Percentiles rank a stretch among this genome's conserved stretches.
Evolutionary conservation across 1,139 yeast species (phyloP).

Genomic region (Zygosaccharomyces sapae): DNA sequence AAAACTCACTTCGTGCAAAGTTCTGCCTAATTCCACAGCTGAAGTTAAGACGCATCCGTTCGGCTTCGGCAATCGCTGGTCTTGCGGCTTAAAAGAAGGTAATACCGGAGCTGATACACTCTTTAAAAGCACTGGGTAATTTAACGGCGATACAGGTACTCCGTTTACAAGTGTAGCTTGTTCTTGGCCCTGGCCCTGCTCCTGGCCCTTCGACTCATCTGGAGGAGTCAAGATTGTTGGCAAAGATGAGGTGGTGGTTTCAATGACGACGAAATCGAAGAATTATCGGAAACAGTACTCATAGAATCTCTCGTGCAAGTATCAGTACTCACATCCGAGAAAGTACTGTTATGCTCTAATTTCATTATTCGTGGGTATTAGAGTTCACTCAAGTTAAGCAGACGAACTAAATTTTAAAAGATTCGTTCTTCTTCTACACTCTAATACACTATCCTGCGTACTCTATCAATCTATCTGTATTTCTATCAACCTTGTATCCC

Average conservation of each 20-base stretch:
- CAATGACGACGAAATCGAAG: conserved; percentile 5
- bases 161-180: too few relatives aligned
- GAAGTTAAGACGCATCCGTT: conserved; percentile 20
- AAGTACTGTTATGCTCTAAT: conserved; percentile 5
- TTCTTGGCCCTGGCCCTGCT: too few relatives aligned
- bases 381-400: too few relatives aligned
- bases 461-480: too few relatives aligned
- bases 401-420: too few relatives aligned
- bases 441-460: too few relatives aligned
- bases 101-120: conserved; percentile 20
- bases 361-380: background rate
- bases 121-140: conserved; percentile 14
- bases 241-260: conserved; percentile 4
- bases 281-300: conserved; percentile 5
- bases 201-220: background rate
- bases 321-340: conserved; percentile 6
- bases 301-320: conserved; percentile 5
- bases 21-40: conserved; percentile 23
- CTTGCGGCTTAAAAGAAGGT: conserved; percentile 26
- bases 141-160: conserved; percentile 1
- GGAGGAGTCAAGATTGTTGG: conserved; percentile 5
- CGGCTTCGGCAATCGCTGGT: conserved; percentile 26
- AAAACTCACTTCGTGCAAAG: conserved; percentile 7
- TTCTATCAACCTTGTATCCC: too few relatives aligned
- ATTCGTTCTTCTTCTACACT: too few relatives aligned